These are phyloP conservation scores for Dillenia turbinata DNA, from an alignment of 164 flowering plant genomes.

Conservation along the genomic window DNA sequence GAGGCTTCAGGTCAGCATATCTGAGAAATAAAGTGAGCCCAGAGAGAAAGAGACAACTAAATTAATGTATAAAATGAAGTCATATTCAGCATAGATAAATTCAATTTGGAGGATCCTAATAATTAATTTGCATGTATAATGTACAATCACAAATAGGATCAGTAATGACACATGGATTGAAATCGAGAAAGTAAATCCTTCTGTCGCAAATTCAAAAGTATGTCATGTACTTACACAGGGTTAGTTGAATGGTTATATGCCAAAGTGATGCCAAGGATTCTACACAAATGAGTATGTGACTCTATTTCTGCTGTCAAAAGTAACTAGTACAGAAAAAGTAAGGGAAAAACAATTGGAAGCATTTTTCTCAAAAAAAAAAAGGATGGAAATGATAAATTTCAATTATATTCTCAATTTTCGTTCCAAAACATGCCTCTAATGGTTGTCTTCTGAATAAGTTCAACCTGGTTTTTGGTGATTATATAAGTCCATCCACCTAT, in stretches of 20 bases:
- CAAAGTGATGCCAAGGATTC: slow-evolving; percentile 4
- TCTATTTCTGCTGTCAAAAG: too few relatives aligned
- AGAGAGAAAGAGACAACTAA: background rate
- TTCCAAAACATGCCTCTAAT: too few relatives aligned
- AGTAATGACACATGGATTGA: background rate
- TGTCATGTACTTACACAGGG: slow-evolving; percentile 24
- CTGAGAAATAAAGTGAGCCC: slow-evolving; percentile 19
- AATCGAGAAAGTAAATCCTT: background rate
- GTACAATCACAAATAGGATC: background rate
- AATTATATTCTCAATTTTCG: too few relatives aligned
- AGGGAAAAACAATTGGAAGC: slow-evolving; percentile 1
- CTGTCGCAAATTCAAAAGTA: background rate
- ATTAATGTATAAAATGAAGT: background rate
- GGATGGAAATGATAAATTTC: too few relatives aligned
- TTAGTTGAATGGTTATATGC: slow-evolving; percentile 31
- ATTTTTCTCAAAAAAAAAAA: background rate
- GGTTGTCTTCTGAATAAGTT: too few relatives aligned
- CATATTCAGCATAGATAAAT: too few relatives aligned
- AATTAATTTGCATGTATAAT: background rate
- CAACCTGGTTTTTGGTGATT: too few relatives aligned
- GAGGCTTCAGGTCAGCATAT: slow-evolving; percentile 62
- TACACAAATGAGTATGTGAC: too few relatives aligned
- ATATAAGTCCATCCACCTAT: too few relatives aligned
- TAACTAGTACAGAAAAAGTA: background rate
- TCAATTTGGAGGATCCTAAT: too few relatives aligned